Base-by-base conservation (phyloP, 169 alveolate genomes). In the Miamiensis avidus region DNA sequence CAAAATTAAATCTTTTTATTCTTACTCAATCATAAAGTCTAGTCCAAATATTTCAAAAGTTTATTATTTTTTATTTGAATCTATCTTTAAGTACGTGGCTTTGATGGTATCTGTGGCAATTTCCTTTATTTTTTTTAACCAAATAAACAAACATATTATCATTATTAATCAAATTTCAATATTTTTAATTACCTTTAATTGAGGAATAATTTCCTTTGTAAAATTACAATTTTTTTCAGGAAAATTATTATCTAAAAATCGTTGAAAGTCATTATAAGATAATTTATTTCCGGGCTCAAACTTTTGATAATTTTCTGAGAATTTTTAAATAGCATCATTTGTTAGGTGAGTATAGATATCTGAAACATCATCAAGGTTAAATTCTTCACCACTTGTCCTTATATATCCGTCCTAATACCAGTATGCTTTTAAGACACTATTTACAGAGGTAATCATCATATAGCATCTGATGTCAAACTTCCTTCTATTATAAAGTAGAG, bases 281-380 rank as follows among this genome's bases (percentile, higher is more conserved):
- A 94, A 90, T 82, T 94, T 94, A 89, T 94, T 94, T n/a, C 97
- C 97, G 29, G 88, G 88, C 76, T 94, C 97, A 78, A 83, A 94
- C 83, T 93, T 94, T 20, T 95, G 95, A 82, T 93, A 94, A 65
- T 94, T 94, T 31, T 92, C 92, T 76, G 89, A 89, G 69, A 93
- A 88, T 82, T 93, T 93, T 85, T 95, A 89, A 64, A 95, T 89
- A 27, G 98, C 96, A 90, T 95, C 95, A 89, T 95, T 95, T 1
- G 98, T 95, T 34, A 95, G 87, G 85, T 95, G 98, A n/a, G 92
- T 88, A 83, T 82, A 91, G 77, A 89, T 81, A 86, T 93, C 87
- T n/a, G 73, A 31, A 27, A 83, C 82, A 88, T 90, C 91, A 32
- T 87, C 82, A 26, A 90, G 33, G 78, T 85, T 88, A 84, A 85